Percentiles rank a stretch among this genome's conserved stretches.
Conservation (phyloP, 495 filamentous ascomycete genomes). For the Aspergillus campestris region DNA sequence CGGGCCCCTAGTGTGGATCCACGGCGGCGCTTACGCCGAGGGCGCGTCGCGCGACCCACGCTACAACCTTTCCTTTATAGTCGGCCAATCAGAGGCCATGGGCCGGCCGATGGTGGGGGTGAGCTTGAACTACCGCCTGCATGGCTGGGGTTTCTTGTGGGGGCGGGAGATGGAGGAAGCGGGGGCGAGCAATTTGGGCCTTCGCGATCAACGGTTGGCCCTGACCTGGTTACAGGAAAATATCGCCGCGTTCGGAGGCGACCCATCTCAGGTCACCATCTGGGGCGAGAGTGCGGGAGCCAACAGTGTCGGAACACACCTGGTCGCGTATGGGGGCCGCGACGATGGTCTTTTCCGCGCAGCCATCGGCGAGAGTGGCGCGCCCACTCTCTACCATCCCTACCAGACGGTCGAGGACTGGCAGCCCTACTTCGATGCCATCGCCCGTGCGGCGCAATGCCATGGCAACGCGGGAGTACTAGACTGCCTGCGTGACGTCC, state of each 20-base stretch:
- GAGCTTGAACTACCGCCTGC: constrained; percentile 42
- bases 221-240: constrained; percentile 46
- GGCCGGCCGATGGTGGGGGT: constrained; percentile 42
- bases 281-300: constrained; percentile 54
- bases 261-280: constrained; percentile 41
- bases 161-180: constrained; percentile 21
- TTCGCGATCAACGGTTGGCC: constrained; percentile 44
- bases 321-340: constrained; percentile 33
- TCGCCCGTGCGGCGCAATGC: constrained; percentile 25
- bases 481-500: constrained; percentile 25
- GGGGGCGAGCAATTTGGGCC: constrained; percentile 34
- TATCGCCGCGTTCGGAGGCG: constrained; percentile 30
- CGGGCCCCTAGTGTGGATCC: constrained; percentile 5
- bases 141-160: constrained; percentile 34
- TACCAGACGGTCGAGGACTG: constrained; percentile 23
- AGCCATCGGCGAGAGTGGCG: constrained; percentile 42
- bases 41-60: constrained; percentile 20
- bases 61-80: constrained; percentile 44
- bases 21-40: constrained; percentile 16
- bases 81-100: constrained; percentile 34
- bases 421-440: constrained; percentile 24
- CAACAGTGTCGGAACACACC: constrained; percentile 37
- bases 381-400: constrained; percentile 16
- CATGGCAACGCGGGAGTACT: constrained; percentile 19
- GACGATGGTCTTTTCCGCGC: constrained; percentile 44